Evolutionary conservation across 2,329 filamentous ascomycete genomes (phyloP).

Genomic region (Blastomyces silverae): DNA sequence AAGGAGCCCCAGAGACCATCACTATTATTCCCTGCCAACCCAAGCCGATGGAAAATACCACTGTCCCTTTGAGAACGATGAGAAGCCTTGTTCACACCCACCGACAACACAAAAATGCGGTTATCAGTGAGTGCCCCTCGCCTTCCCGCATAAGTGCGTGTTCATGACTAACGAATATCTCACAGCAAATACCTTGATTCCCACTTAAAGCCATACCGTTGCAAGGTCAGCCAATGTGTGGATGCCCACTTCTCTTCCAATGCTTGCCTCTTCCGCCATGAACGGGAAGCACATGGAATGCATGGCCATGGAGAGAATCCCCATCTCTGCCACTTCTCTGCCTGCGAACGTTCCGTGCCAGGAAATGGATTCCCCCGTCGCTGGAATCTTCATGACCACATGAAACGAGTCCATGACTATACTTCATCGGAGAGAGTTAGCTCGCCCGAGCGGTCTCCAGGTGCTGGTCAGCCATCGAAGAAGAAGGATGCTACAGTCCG

Average conservation of each 20-base stretch:
- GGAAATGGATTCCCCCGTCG: conserved; percentile 89
- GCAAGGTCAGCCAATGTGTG: conserved; percentile 77
- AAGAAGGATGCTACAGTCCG: conserved; percentile 37
- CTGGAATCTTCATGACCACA: conserved; percentile 95
- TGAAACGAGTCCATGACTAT: conserved; percentile 81
- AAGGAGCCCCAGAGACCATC: conserved; percentile 39
- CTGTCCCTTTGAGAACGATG: conserved; percentile 71
- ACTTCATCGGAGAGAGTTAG: conserved; percentile 40
- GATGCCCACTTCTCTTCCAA: conserved; percentile 90
- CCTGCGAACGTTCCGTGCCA: conserved; percentile 72
- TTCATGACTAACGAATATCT: conserved; percentile 23
- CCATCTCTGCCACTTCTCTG: conserved; percentile 78
- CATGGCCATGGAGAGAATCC: conserved; percentile 92
- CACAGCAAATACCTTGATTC: conserved; percentile 92
- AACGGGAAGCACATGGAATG: conserved; percentile 91
- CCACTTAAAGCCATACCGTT: conserved; percentile 91
- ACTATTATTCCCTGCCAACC: conserved; percentile 39
- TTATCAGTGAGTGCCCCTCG: conserved; percentile 71
- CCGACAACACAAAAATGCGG: conserved; percentile 97
- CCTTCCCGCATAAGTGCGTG: conserved; percentile 12
- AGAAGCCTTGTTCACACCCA: conserved; percentile 74
- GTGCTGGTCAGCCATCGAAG: conserved; percentile 23
- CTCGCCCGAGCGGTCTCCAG: conserved; percentile 37
- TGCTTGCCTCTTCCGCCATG: conserved; percentile 86
- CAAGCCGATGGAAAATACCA: conserved; percentile 74